Evolutionary conservation across 2,329 filamentous ascomycete species (phyloP).

Genomic region (Claviceps sp.): DNA sequence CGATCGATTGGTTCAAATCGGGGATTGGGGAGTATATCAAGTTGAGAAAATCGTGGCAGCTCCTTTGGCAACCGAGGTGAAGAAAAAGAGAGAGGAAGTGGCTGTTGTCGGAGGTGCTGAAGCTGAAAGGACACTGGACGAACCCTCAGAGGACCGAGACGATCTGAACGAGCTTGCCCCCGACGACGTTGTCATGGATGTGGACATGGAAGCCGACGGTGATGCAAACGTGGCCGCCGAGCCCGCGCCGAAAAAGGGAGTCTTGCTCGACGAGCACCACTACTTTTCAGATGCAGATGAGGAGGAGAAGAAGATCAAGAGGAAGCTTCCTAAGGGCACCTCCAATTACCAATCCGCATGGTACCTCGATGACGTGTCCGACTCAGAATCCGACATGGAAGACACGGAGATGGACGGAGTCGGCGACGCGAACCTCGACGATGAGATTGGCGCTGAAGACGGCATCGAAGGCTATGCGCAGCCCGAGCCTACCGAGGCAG

Average conservation of each 20-base stretch:
- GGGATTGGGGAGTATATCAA: constrained; percentile 89
- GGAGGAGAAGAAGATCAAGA: constrained; percentile 39
- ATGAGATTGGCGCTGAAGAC: constrained; percentile 61
- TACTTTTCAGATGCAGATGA: constrained; percentile 88
- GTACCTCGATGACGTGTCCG: constrained; percentile 73
- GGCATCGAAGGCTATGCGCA: constrained; percentile 58
- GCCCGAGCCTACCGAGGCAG: constrained; percentile 60
- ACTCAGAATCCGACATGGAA: constrained; percentile 74
- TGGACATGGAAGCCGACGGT: constrained; percentile 37
- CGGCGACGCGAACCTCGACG: constrained; percentile 45
- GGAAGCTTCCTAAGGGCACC: constrained; percentile 75
- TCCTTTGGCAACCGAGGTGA: constrained; percentile 43
- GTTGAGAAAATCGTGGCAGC: constrained; percentile 78
- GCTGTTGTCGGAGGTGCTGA: constrained; percentile 45
- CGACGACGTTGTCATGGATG: constrained; percentile 65
- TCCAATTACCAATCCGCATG: constrained; percentile 91
- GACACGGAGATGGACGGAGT: constrained; percentile 38
- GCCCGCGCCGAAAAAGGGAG: constrained; percentile 57
- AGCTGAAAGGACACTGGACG: constrained; percentile 39
- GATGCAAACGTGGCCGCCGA: constrained; percentile 15
- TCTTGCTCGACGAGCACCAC: constrained; percentile 89
- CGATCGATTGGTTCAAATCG: constrained; percentile 78
- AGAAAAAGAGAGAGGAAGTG: constrained; percentile 52
- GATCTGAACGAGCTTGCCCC: constrained; percentile 73
- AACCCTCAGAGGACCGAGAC: constrained; percentile 67